phyloP scores from a whole-genome alignment of 164 flowering plant species.

The Chimonanthus salicifolius region DNA sequence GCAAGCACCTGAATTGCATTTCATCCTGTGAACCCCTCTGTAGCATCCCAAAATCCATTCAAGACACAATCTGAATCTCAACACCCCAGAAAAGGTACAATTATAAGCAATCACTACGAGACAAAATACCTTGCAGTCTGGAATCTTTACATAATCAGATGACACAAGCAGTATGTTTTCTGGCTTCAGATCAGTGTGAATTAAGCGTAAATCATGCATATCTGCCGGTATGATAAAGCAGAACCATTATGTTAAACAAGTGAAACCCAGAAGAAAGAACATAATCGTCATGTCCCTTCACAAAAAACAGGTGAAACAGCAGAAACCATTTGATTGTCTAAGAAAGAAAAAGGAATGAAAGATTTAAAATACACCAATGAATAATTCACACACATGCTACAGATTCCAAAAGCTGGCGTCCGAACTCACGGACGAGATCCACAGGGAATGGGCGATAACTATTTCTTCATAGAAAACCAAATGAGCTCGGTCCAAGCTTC shows the following conservation, averaged over 20 bases:
- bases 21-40: conserved; percentile 61
- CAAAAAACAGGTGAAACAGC: conserved; percentile 19
- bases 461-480: conserved; percentile 86
- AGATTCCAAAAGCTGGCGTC: conserved; percentile 94
- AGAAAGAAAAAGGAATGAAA: conserved; percentile 6
- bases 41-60: conserved; percentile 37
- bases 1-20: conserved; percentile 58
- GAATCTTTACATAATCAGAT: conserved; percentile 64
- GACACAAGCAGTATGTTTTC: conserved; percentile 89
- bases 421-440: conserved; percentile 93
- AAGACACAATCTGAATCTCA: conserved; percentile 16
- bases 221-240: conserved; percentile 43
- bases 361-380: conserved; percentile 20
- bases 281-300: conserved; percentile 16
- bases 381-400: conserved; percentile 90
- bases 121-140: conserved; percentile 49
- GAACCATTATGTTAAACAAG: conserved; percentile 12
- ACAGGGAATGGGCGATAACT: conserved; percentile 77
- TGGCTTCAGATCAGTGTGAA: conserved; percentile 95
- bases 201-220: conserved; percentile 77
- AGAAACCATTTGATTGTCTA: conserved; percentile 6
- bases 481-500: conserved; percentile 99
- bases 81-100: conserved; percentile 17
- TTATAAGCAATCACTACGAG: conserved; percentile 14
- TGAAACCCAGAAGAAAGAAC: background rate